Percentiles rank a stretch among this genome's conserved stretches.
Evolutionary conservation across 2,329 filamentous ascomycete genomes (phyloP).

Genomic region (Sclerotinia spermophila): DNA sequence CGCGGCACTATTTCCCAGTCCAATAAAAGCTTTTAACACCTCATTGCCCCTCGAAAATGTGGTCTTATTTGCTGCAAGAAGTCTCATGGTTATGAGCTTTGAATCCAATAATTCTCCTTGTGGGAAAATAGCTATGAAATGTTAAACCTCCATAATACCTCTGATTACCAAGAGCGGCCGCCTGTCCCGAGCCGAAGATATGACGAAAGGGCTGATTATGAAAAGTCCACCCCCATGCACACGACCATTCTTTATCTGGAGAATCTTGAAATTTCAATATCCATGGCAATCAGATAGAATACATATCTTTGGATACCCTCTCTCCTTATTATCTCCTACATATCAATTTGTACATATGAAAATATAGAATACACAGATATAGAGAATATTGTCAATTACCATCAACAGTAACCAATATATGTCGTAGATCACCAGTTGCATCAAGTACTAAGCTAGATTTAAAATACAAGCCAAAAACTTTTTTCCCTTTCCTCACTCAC

Average conservation of each 20-base stretch:
- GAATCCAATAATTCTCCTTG: neutral
- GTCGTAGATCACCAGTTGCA: neutral
- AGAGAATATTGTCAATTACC: neutral
- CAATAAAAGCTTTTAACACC: constrained; percentile 25
- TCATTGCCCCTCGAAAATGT: constrained; percentile 23
- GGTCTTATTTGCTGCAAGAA: constrained; percentile 22
- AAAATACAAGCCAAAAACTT: constrained; percentile 12
- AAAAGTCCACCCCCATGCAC: neutral
- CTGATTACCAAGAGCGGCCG: neutral
- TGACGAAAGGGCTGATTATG: constrained; percentile 2
- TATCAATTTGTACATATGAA: neutral
- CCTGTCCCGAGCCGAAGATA: neutral
- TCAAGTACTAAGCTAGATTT: constrained; percentile 3
- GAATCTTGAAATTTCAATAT: neutral
- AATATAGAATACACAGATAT: neutral
- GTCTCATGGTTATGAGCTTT: constrained; percentile 27
- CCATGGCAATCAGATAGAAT: neutral
- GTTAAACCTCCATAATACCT: neutral
- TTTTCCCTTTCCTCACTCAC: neutral
- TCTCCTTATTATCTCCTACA: neutral
- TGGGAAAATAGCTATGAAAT: neutral
- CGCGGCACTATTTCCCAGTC: constrained; percentile 24
- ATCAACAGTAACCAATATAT: neutral
- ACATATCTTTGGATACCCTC: neutral
- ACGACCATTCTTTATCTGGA: neutral